Conservation (phyloP, 2,329 filamentous ascomycete genomes). For the Chaetomiaceae sp. region DNA sequence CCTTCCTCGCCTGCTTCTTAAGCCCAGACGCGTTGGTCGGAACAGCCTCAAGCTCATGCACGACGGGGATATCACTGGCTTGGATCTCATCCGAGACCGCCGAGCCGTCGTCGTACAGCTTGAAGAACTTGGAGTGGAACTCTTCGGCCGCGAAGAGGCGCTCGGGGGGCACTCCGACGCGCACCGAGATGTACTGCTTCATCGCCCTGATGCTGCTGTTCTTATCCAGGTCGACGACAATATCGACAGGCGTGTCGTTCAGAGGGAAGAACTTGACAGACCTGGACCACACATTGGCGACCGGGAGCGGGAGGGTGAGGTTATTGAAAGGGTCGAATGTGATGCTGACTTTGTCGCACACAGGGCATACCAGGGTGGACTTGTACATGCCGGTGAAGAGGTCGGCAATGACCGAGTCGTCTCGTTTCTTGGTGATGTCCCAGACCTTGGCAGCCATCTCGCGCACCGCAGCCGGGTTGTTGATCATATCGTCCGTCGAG, state of each 20-base stretch:
- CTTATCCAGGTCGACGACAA: slow-evolving; percentile 77
- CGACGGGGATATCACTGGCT: slow-evolving; percentile 61
- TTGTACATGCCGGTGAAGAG: slow-evolving; percentile 98
- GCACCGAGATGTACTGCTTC: slow-evolving; percentile 65
- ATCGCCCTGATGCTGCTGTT: slow-evolving; percentile 63
- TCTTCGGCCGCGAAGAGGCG: slow-evolving; percentile 77
- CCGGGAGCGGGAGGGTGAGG: slow-evolving; percentile 81
- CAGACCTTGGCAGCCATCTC: slow-evolving; percentile 85
- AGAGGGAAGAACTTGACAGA: slow-evolving; percentile 73
- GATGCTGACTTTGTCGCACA: slow-evolving; percentile 92
- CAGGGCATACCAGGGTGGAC: slow-evolving; percentile 88
- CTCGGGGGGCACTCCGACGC: slow-evolving; percentile 59
- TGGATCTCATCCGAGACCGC: slow-evolving; percentile 69
- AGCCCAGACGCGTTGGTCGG: slow-evolving; percentile 69
- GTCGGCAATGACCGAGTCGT: slow-evolving; percentile 92
- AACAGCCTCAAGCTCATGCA: slow-evolving; percentile 68
- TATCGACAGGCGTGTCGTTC: slow-evolving; percentile 61
- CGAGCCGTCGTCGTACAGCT: slow-evolving; percentile 66
- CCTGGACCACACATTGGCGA: slow-evolving; percentile 76
- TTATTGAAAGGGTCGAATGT: slow-evolving; percentile 98
- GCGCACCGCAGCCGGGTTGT: slow-evolving; percentile 72
- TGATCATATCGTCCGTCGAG: slow-evolving; percentile 92
- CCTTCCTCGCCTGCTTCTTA: slow-evolving; percentile 39
- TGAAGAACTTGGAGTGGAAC: slow-evolving; percentile 80
- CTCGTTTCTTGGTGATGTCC: slow-evolving; percentile 85